Percentiles rank a stretch among this genome's conserved stretches.
Evolutionary conservation across 1,139 yeast species (phyloP).

Genomic region (Suhomyces terraborum): DNA sequence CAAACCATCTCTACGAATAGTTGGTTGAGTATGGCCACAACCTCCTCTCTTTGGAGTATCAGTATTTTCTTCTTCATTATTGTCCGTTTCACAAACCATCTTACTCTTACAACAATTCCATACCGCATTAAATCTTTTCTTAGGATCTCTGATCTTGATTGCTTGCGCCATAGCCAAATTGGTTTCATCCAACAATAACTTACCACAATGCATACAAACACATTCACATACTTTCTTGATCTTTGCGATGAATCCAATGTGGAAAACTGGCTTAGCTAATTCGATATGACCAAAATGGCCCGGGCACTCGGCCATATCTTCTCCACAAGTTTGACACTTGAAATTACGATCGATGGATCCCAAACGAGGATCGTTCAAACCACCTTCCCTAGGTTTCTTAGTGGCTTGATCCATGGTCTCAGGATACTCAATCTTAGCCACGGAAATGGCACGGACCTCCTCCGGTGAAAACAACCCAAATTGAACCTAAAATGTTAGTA

Average conservation of each 20-base stretch:
- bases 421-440: constrained; percentile 95
- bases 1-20: constrained; percentile 92
- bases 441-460: constrained; percentile 95
- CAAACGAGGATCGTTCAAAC: constrained; percentile 92
- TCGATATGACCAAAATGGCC: constrained; percentile 99
- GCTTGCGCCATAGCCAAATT: constrained; percentile 90
- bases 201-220: constrained; percentile 99
- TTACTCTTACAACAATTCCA: constrained; percentile 91
- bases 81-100: constrained; percentile 93
- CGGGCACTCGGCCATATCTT: constrained; percentile 98
- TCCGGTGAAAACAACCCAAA: constrained; percentile 98
- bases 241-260: constrained; percentile 90
- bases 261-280: constrained; percentile 96
- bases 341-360: constrained; percentile 97
- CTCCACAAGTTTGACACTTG: constrained; percentile 98
- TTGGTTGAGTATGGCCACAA: constrained; percentile 97
- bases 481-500: constrained; percentile 60
- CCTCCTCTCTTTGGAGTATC: constrained; percentile 76
- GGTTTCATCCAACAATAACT: constrained; percentile 81
- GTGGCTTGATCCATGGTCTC: constrained; percentile 99
- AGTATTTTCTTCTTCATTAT: constrained; percentile 61
- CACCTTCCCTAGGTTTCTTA: constrained; percentile 93
- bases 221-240: constrained; percentile 95
- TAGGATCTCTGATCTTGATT: constrained; percentile 86
- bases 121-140: constrained; percentile 93